A percentile compares a stretch with the other conserved stretches of the same genome.
phyloP scores from a whole-genome alignment of 495 filamentous ascomycete genomes.

The Rostrohypoxylon terebratum region DNA sequence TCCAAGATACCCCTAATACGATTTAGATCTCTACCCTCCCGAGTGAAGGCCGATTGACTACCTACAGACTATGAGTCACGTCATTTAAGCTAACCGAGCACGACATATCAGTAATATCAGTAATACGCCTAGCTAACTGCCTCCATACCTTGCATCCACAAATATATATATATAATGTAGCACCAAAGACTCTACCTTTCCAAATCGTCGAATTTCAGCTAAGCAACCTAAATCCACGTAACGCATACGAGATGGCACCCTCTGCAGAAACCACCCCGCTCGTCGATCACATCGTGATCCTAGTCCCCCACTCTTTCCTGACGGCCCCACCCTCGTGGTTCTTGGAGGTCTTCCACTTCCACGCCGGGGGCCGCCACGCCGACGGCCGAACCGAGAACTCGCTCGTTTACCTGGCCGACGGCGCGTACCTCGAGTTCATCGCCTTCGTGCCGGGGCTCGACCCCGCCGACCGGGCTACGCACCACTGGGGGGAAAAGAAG shows the following conservation, averaged over 20 bases:
- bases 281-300: conserved; percentile 70
- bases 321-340: conserved; percentile 60
- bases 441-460: conserved; percentile 64
- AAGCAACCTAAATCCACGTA: background rate
- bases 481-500: conserved; percentile 64
- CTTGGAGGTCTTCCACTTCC: conserved; percentile 64
- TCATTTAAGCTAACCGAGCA: conserved; percentile 34
- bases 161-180: background rate
- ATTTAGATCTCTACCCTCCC: conserved; percentile 9
- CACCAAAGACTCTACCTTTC: background rate
- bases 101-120: conserved; percentile 23
- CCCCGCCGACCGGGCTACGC: conserved; percentile 52
- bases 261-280: conserved; percentile 32
- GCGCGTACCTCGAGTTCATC: conserved; percentile 70
- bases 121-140: background rate
- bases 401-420: conserved; percentile 67
- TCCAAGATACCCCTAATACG: conserved; percentile 22
- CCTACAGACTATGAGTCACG: conserved; percentile 38
- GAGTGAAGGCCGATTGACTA: conserved; percentile 7
- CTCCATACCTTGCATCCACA: background rate
- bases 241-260: conserved; percentile 15
- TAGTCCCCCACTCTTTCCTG: conserved; percentile 60
- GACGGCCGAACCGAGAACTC: conserved; percentile 67
- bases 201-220: no score
- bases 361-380: conserved; percentile 64